A percentile compares a stretch with the other conserved stretches of the same genome.
Conservation (phyloP, 2,329 filamentous ascomycete species). For the Neopestalotiopsis clavispora region DNA sequence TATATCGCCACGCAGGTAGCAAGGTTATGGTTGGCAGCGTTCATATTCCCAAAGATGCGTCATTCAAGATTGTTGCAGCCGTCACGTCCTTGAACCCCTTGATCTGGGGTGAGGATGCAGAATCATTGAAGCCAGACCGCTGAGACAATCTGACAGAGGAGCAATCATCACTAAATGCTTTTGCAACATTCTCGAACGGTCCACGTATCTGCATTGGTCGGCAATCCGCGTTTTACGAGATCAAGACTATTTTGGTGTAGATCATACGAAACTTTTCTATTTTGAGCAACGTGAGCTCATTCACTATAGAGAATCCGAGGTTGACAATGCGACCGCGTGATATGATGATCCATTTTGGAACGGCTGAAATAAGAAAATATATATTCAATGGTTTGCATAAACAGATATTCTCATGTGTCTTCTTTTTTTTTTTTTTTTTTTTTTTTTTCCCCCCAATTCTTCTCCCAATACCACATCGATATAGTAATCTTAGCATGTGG, state of each 20-base stretch:
- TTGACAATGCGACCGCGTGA: constrained; percentile 6
- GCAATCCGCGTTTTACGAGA: constrained; percentile 23
- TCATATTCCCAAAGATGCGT: constrained; percentile 40
- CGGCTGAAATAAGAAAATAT: background rate
- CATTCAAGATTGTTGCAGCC: constrained; percentile 39
- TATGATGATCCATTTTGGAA: background rate
- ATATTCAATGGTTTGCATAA: background rate
- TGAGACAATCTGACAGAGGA: constrained; percentile 36
- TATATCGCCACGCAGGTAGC: constrained; percentile 34
- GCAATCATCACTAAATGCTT: constrained; percentile 34
- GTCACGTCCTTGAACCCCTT: constrained; percentile 40
- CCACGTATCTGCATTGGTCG: constrained; percentile 26
- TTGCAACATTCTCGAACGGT: constrained; percentile 32
- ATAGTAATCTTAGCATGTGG: too few species aligned
- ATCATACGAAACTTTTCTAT: constrained; percentile 18
- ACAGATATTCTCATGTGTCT: background rate
- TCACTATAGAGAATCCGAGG: constrained; percentile 6
- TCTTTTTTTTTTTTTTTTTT: background rate
- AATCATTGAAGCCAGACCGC: constrained; percentile 42
- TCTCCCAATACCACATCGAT: too few species aligned
- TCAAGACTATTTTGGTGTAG: constrained; percentile 26
- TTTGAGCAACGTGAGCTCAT: background rate
- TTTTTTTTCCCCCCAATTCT: too few species aligned
- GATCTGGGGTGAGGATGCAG: constrained; percentile 44
- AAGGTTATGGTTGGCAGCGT: constrained; percentile 40